A percentile compares a stretch with the other conserved stretches of the same genome.
These are phyloP conservation scores for Aspergillus piperis DNA, from an alignment of 2,329 filamentous ascomycete species.

Conservation along the genomic window DNA sequence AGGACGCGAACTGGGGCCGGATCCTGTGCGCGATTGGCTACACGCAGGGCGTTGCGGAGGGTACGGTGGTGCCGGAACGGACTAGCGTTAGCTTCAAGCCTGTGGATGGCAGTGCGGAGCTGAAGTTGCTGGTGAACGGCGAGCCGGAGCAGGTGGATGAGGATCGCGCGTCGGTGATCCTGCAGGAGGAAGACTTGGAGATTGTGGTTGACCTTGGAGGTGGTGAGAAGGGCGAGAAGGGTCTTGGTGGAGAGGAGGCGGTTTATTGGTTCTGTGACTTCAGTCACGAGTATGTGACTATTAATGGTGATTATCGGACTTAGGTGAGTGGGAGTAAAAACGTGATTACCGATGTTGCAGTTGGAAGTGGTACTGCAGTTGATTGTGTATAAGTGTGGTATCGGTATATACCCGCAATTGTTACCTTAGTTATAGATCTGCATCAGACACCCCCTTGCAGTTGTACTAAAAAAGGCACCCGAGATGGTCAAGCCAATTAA, in stretches of 20 bases:
- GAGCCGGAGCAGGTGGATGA: slow-evolving; percentile 66
- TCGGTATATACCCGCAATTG: slow-evolving; percentile 1
- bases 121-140: slow-evolving; percentile 61
- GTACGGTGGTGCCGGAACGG: slow-evolving; percentile 53
- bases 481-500: slow-evolving; percentile 20
- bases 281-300: slow-evolving; percentile 69
- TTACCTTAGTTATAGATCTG: background rate
- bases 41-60: slow-evolving; percentile 51
- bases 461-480: background rate
- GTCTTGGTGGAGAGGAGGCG: slow-evolving; percentile 53
- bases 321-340: slow-evolving; percentile 27
- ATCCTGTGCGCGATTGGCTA: slow-evolving; percentile 95
- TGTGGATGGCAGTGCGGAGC: slow-evolving; percentile 56
- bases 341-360: background rate
- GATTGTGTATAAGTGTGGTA: background rate
- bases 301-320: slow-evolving; percentile 68
- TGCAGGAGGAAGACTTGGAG: slow-evolving; percentile 64
- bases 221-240: slow-evolving; percentile 43
- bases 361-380: background rate
- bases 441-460: background rate
- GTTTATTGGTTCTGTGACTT: slow-evolving; percentile 69
- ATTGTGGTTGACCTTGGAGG: slow-evolving; percentile 62
- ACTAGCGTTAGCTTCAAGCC: slow-evolving; percentile 65
- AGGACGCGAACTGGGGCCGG: slow-evolving; percentile 97
- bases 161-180: slow-evolving; percentile 58